phyloP scores from a whole-genome alignment of 1,284 basidiomycete species.

The Malassezia psittaci region DNA sequence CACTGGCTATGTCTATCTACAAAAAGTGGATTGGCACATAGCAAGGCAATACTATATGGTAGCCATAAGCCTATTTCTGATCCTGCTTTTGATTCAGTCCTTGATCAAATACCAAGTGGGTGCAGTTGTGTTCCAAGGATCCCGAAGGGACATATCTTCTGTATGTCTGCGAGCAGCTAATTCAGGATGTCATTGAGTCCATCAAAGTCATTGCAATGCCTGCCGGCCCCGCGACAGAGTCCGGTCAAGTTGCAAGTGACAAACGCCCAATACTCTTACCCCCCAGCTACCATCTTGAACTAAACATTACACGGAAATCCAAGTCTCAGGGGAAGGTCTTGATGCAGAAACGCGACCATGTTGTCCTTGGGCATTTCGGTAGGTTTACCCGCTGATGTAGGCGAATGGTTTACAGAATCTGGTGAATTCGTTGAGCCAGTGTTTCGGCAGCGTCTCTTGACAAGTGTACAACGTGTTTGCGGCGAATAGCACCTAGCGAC shows the following conservation, averaged over 20 bases:
- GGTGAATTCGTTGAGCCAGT: constrained; percentile 37
- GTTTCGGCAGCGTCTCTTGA: constrained; percentile 32
- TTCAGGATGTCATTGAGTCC: constrained; percentile 28
- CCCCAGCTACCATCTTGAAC: constrained; percentile 31
- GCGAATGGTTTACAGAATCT: constrained; percentile 45
- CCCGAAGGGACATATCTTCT: constrained; percentile 21
- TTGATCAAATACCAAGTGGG: constrained; percentile 29
- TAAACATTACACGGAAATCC: constrained; percentile 26
- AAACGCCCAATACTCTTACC: constrained; percentile 28
- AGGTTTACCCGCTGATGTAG: constrained; percentile 19
- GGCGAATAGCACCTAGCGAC: constrained; percentile 15
- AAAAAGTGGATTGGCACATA: constrained; percentile 38
- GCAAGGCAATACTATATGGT: constrained; percentile 16
- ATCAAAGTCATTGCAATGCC: constrained; percentile 28
- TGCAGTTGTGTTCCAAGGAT: constrained; percentile 33
- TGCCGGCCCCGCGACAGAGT: constrained; percentile 21
- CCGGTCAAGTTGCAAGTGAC: constrained; percentile 13
- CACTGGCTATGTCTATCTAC: constrained; percentile 32
- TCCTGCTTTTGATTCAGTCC: constrained; percentile 22
- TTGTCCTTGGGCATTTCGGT: constrained; percentile 37
- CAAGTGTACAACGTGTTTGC: constrained; percentile 27
- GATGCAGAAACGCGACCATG: neutral
- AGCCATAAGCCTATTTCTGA: constrained; percentile 27
- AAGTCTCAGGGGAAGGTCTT: constrained; percentile 24
- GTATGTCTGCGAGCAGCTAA: neutral